Evolutionary conservation across 371 early-diverging fungal species (phyloP), one percentile per base, ranked within the genome.

Genomic region (Mortierella sp.): DNA sequence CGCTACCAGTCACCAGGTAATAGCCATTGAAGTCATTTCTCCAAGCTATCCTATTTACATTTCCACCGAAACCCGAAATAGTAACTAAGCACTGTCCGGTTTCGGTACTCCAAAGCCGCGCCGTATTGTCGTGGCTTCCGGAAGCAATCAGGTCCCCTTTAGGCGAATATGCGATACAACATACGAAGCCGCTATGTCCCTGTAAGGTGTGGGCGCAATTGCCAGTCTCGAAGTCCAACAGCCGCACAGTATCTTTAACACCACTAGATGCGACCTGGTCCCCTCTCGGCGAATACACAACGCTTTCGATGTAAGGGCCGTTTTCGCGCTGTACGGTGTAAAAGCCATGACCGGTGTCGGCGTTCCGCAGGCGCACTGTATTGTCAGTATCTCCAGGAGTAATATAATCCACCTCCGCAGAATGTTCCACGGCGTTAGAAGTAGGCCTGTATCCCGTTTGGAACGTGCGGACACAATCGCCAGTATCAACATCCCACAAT

Each of bases 401-500:
- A 18, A 64, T 30, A 5, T 32, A 32, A 18, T 30, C 1, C 14
- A 37, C 64, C 3, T 10, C 40, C 9, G 35, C 26, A 2, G 30
- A 51, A 32, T 28, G 16, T 14, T n/a, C 47, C 16, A 32, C 10
- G 20, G 30, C 49, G 14, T 18, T 12, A 2, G 35, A n/a, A 18
- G 24, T 10, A 49, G 35, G 8, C 30, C 3, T 49, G 22, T 1
- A 28, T 26, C 16, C 6, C 20, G 12, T 11, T 55, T 24, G 55
- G 10, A 64, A 22, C 0, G 37, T 52, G 35, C 2, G 64, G 52
- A 24, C 8, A 64, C 22, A 30, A 28, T 47, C 64, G 28, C 64
- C 64, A 22, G 64, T 51, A 9, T 52, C 35, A 32, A 22, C 37
- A 22, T 64, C 37, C 64, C 64, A 64, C 35, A 64, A 0, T 28